Percentiles rank a stretch among this genome's conserved stretches.
phyloP scores from a whole-genome alignment of 768 basidiomycete genomes.

The Termitomyces sp. region DNA sequence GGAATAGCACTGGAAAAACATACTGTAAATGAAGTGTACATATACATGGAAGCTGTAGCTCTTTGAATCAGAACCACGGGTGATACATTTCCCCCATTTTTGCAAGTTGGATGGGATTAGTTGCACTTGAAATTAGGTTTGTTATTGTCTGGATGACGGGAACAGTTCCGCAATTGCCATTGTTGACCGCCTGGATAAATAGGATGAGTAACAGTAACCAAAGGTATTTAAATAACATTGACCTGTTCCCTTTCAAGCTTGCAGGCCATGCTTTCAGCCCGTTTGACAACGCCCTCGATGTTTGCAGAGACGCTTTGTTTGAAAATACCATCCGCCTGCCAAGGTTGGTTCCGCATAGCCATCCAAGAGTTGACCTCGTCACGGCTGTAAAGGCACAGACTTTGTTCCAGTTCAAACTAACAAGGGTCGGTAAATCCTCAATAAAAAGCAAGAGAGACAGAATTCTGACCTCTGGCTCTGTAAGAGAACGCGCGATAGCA shows the following conservation, averaged over 20 bases:
- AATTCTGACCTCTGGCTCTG: constrained; percentile 76
- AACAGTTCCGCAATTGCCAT: constrained; percentile 29
- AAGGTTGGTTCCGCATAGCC: constrained; percentile 48
- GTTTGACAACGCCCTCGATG: constrained; percentile 67
- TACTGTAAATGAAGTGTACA: too few relatives aligned
- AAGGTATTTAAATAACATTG: constrained; percentile 7
- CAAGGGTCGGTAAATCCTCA: not conserved
- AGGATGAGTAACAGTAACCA: constrained; percentile 13
- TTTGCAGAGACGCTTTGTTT: constrained; percentile 48
- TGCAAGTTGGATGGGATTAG: constrained; percentile 78
- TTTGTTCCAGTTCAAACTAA: constrained; percentile 89
- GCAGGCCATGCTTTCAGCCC: constrained; percentile 81
- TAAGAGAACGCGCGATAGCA: constrained; percentile 86
- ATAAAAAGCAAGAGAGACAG: not conserved
- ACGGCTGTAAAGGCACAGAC: constrained; percentile 84
- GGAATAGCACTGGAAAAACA: not conserved
- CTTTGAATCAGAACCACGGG: constrained; percentile 67
- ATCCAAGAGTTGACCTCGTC: constrained; percentile 89
- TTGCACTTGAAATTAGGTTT: constrained; percentile 78
- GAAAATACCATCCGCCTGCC: constrained; percentile 53
- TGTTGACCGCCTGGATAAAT: constrained; percentile 27
- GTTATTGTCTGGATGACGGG: constrained; percentile 80
- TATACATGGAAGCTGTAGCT: too few relatives aligned
- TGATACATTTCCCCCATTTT: constrained; percentile 83
- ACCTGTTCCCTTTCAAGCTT: constrained; percentile 84